phyloP scores from a whole-genome alignment of 495 filamentous ascomycete species.

The Tuber melanosporum region DNA sequence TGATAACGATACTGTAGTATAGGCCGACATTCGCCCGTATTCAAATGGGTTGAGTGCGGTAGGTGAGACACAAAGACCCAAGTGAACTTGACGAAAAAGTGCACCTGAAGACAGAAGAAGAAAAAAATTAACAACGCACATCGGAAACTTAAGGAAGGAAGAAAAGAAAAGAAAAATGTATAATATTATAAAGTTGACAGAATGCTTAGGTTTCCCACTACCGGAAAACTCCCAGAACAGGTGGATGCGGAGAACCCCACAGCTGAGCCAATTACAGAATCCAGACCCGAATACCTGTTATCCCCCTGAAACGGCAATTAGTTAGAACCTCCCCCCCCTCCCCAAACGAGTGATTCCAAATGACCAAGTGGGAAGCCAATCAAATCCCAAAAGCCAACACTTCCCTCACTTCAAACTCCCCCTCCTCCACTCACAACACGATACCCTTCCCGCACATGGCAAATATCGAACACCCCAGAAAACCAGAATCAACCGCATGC shows the following conservation, averaged over 20 bases:
- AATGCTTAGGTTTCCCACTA: neutral
- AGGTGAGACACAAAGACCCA: neutral
- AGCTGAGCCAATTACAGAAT: neutral
- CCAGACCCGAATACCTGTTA: neutral
- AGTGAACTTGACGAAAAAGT: neutral
- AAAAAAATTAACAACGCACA: neutral
- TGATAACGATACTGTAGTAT: neutral
- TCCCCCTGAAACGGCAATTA: neutral
- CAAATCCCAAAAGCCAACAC: neutral
- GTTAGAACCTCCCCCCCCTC: neutral
- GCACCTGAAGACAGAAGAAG: neutral
- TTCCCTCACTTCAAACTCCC: neutral
- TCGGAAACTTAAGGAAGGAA: neutral
- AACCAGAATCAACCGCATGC: neutral
- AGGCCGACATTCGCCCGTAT: neutral
- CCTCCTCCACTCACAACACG: neutral
- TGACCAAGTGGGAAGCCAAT: constrained; percentile 4
- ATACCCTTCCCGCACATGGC: neutral
- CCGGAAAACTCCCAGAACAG: neutral
- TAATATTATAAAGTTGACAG: neutral
- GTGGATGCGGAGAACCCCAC: neutral
- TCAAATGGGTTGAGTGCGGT: neutral
- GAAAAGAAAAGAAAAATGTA: neutral
- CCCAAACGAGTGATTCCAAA: neutral
- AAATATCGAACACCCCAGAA: neutral